Base-by-base conservation (phyloP, 176 grass and related monocot species). In the Pontederia crassipes region DNA sequence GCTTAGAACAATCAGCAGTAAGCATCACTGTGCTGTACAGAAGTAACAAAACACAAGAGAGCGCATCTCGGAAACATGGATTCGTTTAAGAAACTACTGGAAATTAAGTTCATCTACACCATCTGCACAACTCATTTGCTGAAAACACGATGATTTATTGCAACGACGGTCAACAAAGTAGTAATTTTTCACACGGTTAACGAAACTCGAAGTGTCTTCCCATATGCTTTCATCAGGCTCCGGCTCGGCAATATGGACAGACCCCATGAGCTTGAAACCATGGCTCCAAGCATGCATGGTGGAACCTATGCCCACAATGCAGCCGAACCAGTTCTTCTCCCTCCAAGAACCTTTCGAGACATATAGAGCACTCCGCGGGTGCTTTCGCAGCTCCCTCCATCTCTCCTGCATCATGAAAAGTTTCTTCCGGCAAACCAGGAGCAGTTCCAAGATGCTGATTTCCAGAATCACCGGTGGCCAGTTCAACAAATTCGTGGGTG, bases 191-290 rank as follows among this genome's bases (percentile, higher is more conserved):
- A 40, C 32, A 40, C 32, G 2, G 2, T 40, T 40, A 40, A 40
- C 32, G 4, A 4, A 40, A 40, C 4, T 7, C 0, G 1, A 0
- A 40, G 32, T 40, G 32, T 40, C 2, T 24, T 40, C 32, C 32
- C 4, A 40, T 0, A 40, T 40, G 32, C 32, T 40, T 7, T 7
- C 6, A 40, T 40, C 32, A 40, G 1, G 52, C 27, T 8, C 48
- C 29, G 15, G 64, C 24, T 53, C 64, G 64, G n/a, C 64, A 66
- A 32, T 66, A 66, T 6, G 64, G 64, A 13, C 64, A 66, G 16
- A 29, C 18, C n/a, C 13, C 26, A n/a, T 66, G 64, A 28, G 24
- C 13, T 27, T 7, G 24, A 48, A 66, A 11, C 64, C 64, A 66
- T 66, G 48, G 49, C 8, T 52, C 49, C 10, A 66, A 29, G 18